Base-by-base conservation (phyloP, 495 filamentous ascomycete genomes). In the Symbiotaphrina buchneri region DNA sequence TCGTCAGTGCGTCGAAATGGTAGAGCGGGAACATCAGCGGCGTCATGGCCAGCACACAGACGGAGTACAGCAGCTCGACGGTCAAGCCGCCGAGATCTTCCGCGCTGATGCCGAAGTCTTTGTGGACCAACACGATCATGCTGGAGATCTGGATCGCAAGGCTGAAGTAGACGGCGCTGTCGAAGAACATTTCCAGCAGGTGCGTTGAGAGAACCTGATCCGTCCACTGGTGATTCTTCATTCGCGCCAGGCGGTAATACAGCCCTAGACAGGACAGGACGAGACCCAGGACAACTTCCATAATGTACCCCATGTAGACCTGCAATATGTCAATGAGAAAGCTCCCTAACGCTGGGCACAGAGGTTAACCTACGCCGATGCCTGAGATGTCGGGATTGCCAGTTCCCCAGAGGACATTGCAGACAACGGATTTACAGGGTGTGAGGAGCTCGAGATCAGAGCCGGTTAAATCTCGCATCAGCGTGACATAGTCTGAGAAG, bases 81-180 rank as follows among this genome's bases (percentile, higher is more conserved):
- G 47, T 50, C 22, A 45, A 37, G 24, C 39, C 47, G 5, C 47
- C 48, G 30, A 48, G 38, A 15, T 41, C 41, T 10, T 26, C 36
- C 5, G 44, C 36, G 24, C 29, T 45, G 27, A 49, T 39, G n/a
- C 45, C 48, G 29, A 50, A 49, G 38, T 54, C 47, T 18, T 42
- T 36, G 4, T 38, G 37, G 2, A 42, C 34, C 6, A 55, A 42
- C 5, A 46, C 41, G 21, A 47, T 35, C 27, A 49, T 42, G 24
- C 42, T 48, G 4, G 52, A 43, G 11, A 55, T 36, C 33, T 55
- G 52, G 21, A 54, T 41, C 7, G 43, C 39, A 16, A 47, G 37
- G 11, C 45, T 37, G 31, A 55, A 51, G 41, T 51, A 51, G 8
- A 42, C 29, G 6, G 49, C 43, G 21, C 40, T 41, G 38, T 51